phyloP scores from a whole-genome alignment of 441 rosid genomes.

The Erodium texanum region DNA sequence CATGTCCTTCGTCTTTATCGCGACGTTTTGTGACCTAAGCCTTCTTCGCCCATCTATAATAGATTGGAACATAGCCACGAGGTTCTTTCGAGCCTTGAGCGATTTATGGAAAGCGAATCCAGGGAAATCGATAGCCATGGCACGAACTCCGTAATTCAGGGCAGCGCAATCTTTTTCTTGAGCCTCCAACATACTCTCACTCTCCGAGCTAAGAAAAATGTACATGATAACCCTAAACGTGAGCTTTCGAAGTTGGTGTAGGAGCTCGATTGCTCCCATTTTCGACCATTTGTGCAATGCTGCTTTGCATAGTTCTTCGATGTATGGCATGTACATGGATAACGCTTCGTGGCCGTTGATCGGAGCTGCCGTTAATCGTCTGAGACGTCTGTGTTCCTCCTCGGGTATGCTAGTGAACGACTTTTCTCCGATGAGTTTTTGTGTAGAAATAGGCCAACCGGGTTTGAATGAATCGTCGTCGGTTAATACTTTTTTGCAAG shows the following conservation, averaged over 20 bases:
- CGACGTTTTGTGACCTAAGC: conserved; percentile 16
- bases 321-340: conserved; percentile 47
- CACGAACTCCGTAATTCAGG: conserved; percentile 71
- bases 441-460: conserved; percentile 73
- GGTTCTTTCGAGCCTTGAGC: conserved; percentile 63
- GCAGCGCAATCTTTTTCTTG: conserved; percentile 62
- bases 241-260: conserved; percentile 60
- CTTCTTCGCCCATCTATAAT: conserved; percentile 40
- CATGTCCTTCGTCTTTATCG: conserved; percentile 51
- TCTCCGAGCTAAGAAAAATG: conserved; percentile 67
- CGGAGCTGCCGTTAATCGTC: conserved; percentile 65
- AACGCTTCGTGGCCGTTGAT: conserved; percentile 79
- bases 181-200: conserved; percentile 50
- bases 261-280: conserved; percentile 56
- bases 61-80: conserved; percentile 48
- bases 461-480: conserved; percentile 70
- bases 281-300: conserved; percentile 57
- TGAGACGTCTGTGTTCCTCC: conserved; percentile 78
- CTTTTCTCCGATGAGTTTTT: conserved; percentile 61
- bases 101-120: conserved; percentile 79
- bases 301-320: conserved; percentile 47
- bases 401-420: conserved; percentile 57
- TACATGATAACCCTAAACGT: conserved; percentile 72
- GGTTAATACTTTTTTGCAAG: conserved; percentile 46
- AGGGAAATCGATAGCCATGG: conserved; percentile 79